Conservation (phyloP, 345 rosid genomes). For the Arabidopsis suecica region DNA sequence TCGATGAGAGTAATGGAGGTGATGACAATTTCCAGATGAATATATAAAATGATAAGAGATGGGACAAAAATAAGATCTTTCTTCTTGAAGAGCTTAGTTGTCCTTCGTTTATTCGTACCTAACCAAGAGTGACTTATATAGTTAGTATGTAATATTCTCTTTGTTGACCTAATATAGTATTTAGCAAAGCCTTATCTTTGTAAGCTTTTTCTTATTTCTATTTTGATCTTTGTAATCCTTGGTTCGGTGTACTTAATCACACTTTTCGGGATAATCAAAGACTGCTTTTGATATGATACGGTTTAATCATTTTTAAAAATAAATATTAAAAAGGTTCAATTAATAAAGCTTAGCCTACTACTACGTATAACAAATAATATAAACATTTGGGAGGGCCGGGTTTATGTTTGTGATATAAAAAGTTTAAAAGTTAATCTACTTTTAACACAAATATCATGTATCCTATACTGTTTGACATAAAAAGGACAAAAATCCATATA, state of each 20-base stretch:
- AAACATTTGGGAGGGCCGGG: conserved; percentile 12
- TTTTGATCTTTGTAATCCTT: conserved; percentile 28
- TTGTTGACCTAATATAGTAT: conserved; percentile 42
- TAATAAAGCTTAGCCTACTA: conserved; percentile 32
- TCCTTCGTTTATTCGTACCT: conserved; percentile 22
- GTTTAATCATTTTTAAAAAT: conserved; percentile 14
- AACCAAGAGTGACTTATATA: conserved; percentile 18
- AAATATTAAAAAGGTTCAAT: not conserved
- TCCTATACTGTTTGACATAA: not conserved
- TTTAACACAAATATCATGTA: conserved; percentile 18
- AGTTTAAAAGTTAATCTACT: conserved; percentile 20
- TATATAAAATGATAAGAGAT: conserved; percentile 12
- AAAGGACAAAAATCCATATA: not conserved
- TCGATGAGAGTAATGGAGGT: not conserved
- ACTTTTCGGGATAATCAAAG: conserved; percentile 24
- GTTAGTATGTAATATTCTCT: conserved; percentile 24
- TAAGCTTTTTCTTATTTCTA: conserved; percentile 19
- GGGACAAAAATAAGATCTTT: conserved; percentile 10
- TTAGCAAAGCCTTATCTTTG: conserved; percentile 43
- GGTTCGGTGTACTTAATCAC: conserved; percentile 43
- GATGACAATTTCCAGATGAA: not conserved
- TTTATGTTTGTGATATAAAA: conserved; percentile 8
- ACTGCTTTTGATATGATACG: conserved; percentile 32
- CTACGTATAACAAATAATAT: not conserved
- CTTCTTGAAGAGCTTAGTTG: conserved; percentile 30